A percentile compares a stretch with the other conserved stretches of the same genome.
phyloP scores from a whole-genome alignment of 2,329 filamentous ascomycete species.

The Fusarium siculi region DNA sequence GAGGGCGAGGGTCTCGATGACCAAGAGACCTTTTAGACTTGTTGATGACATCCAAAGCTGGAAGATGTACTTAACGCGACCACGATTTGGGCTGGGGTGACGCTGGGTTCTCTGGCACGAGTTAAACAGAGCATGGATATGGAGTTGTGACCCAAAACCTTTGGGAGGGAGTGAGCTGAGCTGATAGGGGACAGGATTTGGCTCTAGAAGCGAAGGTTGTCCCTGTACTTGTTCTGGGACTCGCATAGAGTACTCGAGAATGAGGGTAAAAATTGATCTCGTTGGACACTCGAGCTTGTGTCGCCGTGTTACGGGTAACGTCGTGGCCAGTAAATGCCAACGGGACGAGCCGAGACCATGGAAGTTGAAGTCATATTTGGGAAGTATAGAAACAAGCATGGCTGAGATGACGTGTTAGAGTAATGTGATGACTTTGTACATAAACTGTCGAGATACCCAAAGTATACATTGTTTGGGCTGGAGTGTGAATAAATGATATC shows the following conservation, averaged over 20 bases:
- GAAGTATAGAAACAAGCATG: neutral
- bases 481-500: neutral
- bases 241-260: conserved; percentile 23
- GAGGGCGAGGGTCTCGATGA: conserved; percentile 78
- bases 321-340: neutral
- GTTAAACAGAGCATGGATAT: conserved; percentile 38
- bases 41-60: conserved; percentile 15
- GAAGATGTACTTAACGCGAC: conserved; percentile 43
- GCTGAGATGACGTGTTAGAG: neutral
- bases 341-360: conserved; percentile 27
- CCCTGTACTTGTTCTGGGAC: conserved; percentile 31
- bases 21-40: conserved; percentile 78
- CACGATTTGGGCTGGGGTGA: conserved; percentile 38
- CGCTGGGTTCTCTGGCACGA: conserved; percentile 30
- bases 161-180: conserved; percentile 33
- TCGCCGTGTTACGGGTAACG: conserved; percentile 1
- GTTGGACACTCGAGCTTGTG: conserved; percentile 27
- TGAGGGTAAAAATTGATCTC: conserved; percentile 29
- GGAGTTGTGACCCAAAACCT: conserved; percentile 43
- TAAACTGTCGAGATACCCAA: neutral
- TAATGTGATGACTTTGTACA: neutral
- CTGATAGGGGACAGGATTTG: conserved; percentile 29
- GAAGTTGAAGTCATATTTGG: conserved; percentile 8
- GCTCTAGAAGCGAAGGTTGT: conserved; percentile 42
- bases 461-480: neutral